Percentiles rank a stretch among this genome's conserved stretches.
These are phyloP conservation scores for Ceratobasidium sp. DNA, from an alignment of 1,284 basidiomycete species.

Conservation along the genomic window DNA sequence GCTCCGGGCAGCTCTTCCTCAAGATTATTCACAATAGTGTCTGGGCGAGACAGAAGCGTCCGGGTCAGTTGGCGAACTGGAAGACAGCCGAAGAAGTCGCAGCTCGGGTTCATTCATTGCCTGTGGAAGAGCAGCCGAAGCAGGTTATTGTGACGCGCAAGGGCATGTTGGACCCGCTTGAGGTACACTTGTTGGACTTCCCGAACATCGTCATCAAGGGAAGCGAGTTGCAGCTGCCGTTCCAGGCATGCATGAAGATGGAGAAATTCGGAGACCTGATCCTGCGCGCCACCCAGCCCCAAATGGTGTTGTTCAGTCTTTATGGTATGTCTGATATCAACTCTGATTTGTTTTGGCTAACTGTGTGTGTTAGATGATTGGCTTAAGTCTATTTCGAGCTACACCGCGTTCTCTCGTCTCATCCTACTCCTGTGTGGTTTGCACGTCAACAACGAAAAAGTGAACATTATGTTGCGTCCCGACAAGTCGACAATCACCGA, in stretches of 20 bases:
- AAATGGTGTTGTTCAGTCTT: slow-evolving; percentile 98
- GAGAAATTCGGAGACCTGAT: slow-evolving; percentile 99
- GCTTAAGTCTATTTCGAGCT: slow-evolving; percentile 98
- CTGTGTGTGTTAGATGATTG: slow-evolving; percentile 77
- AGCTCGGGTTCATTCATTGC: slow-evolving; percentile 93
- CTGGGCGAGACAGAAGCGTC: slow-evolving; percentile 99
- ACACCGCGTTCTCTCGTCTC: slow-evolving; percentile 97
- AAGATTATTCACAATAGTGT: slow-evolving; percentile 97
- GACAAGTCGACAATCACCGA: slow-evolving; percentile 96
- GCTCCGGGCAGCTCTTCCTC: slow-evolving; percentile 96
- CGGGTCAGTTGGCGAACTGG: slow-evolving; percentile 99
- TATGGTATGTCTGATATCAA: slow-evolving; percentile 65
- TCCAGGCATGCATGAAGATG: slow-evolving; percentile 99
- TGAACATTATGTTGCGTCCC: slow-evolving; percentile 92
- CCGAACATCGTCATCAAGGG: slow-evolving; percentile 99
- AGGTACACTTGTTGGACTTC: slow-evolving; percentile 99
- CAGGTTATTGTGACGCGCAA: slow-evolving; percentile 99
- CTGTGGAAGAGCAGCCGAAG: slow-evolving; percentile 99
- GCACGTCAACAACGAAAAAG: slow-evolving; percentile 99
- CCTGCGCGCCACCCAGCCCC: slow-evolving; percentile 94
- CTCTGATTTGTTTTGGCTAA: slow-evolving; percentile 39
- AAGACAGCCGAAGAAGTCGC: slow-evolving; percentile 99
- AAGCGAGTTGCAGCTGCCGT: slow-evolving; percentile 95
- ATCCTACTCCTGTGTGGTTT: slow-evolving; percentile 94
- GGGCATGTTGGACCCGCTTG: slow-evolving; percentile 98